Base-by-base conservation (phyloP, 176 grass and related monocot species). In the Rhynchospora breviuscula region DNA sequence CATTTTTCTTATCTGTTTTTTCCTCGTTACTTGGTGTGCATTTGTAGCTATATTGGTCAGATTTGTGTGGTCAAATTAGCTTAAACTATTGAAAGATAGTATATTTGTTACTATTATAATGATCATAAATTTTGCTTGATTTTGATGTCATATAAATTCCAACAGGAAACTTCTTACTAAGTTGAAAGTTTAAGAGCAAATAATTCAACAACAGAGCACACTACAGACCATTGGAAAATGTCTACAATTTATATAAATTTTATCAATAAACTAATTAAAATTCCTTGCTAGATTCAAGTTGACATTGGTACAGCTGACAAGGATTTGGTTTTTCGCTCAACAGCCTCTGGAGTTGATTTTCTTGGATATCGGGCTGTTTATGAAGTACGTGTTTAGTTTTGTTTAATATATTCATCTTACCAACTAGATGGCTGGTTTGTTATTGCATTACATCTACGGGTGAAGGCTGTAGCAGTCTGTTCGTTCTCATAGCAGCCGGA, bases 251-350 rank as follows among this genome's bases (percentile, higher is more conserved):
- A 26, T 53, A 23, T 54, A 54, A 76, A 29, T 17, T 15, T 77
- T 13, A 56, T 77, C 12, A 23, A 31, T 54, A 72, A 71, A 21
- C 49, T 76, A 76, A 69, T 76, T 15, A 21, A 53, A 48, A 54
- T 87, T 88, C 8, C 19, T 67, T 57, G 87, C 10, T 87, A 98
- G 95, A 90, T 98, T 87, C 95, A 98, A 95, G 91, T 89, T 84
- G 92, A 95, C 59, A 93, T 95, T 89, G 89, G 84, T 78, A 90
- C 86, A 87, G 35, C 84, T 85, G 25, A 90, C 85, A 85, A 90
- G 81, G 86, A 85, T 44, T 85, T 93, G 82, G 74, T 82, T 80
- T 88, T 95, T 82, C 95, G 87, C 81, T 90, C 95, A 6, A 51
- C 74, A 56, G 91, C 89, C 79, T 98, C 95, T 80, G 91, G 51